Conservation (phyloP, 495 filamentous ascomycete genomes). For the Trichoderma virens region DNA sequence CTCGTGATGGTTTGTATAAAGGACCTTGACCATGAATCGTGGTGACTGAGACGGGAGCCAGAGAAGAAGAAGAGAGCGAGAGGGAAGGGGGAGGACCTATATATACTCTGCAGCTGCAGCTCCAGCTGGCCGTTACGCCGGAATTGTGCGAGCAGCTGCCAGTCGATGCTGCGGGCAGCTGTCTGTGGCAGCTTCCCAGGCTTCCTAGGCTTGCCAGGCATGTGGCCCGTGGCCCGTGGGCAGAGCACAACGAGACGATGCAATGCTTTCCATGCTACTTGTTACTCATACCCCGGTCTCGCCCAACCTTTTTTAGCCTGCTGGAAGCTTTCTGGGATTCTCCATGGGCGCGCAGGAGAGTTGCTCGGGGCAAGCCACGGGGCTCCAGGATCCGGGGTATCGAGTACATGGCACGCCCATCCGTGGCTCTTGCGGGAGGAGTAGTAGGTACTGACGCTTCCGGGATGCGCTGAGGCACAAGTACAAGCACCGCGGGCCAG, state of each 20-base stretch:
- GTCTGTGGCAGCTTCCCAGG: not conserved
- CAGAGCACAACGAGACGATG: too few species aligned
- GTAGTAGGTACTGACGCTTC: not conserved
- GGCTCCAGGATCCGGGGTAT: not conserved
- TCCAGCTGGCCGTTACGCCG: not conserved
- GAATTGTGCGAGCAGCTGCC: slow-evolving; percentile 3
- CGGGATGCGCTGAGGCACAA: not conserved
- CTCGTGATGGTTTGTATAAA: not conserved
- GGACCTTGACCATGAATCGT: not conserved
- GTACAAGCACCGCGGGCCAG: not conserved
- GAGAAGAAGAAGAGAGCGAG: not conserved
- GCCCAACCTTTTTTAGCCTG: too few species aligned
- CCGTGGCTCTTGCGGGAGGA: too few species aligned
- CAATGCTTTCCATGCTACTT: too few species aligned
- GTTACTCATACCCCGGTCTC: too few species aligned
- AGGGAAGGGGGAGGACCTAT: not conserved
- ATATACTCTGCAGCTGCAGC: not conserved
- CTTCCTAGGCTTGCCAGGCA: too few species aligned
- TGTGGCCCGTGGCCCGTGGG: too few species aligned
- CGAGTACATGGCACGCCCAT: not conserved
- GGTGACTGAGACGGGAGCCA: not conserved
- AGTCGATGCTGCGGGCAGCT: not conserved
- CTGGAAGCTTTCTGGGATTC: too few species aligned
- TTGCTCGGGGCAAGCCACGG: too few species aligned
- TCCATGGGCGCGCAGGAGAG: too few species aligned